A percentile compares a stretch with the other conserved stretches of the same genome.
Conservation (phyloP, 73 alveolate species). For the Breviolum minutum region DNA sequence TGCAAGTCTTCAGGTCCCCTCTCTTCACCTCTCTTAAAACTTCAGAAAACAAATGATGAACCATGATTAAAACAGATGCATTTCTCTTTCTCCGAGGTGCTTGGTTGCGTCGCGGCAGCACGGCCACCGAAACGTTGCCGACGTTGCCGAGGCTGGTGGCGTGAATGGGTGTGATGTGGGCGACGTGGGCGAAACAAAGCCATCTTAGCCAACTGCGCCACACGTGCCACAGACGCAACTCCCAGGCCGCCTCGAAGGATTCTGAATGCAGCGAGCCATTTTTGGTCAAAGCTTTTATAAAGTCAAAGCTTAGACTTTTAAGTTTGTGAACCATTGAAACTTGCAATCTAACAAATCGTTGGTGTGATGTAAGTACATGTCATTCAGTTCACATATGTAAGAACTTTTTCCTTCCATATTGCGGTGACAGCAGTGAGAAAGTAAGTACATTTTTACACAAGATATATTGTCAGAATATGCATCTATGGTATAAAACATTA, state of each 20-base stretch:
- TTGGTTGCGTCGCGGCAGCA: constrained; percentile 26
- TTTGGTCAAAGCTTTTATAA: not conserved
- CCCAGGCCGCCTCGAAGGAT: constrained; percentile 1
- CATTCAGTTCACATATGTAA: too few relatives aligned
- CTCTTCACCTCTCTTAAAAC: not conserved
- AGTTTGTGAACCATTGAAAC: not conserved
- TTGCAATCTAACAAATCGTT: too few relatives aligned
- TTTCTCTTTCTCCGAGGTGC: not conserved
- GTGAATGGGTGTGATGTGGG: not conserved
- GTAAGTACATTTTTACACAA: too few relatives aligned
- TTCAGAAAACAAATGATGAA: not conserved
- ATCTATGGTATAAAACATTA: too few relatives aligned
- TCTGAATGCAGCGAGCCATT: too few relatives aligned
- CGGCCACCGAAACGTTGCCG: constrained; percentile 11
- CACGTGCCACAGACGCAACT: not conserved
- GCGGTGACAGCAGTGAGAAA: too few relatives aligned
- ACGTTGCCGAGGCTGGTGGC: not conserved
- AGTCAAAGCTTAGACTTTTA: not conserved
- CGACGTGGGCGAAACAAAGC: not conserved
- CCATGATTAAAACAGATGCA: too few relatives aligned
- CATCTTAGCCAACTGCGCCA: not conserved
- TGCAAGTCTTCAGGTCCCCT: not conserved
- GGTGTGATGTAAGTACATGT: too few relatives aligned
- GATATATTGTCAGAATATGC: too few relatives aligned
- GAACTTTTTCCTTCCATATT: too few relatives aligned